Evolutionary conservation across 1,284 basidiomycete genomes (phyloP).

Genomic region (Hymenochaete sp.): DNA sequence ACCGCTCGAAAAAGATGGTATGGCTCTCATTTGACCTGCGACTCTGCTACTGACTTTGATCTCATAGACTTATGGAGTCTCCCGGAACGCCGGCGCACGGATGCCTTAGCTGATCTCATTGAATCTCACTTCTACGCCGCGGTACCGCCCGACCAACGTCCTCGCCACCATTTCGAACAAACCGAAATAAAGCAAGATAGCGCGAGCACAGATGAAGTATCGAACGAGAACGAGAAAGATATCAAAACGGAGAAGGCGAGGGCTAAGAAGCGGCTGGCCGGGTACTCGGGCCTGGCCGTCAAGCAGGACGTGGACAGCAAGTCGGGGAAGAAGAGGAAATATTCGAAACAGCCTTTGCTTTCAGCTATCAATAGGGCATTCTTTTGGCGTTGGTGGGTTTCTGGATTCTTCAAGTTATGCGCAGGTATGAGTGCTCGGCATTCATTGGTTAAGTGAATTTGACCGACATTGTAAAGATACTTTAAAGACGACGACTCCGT

Average conservation of each 20-base stretch:
- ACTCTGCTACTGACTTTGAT: not conserved
- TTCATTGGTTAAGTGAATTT: not conserved
- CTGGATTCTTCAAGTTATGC: not conserved
- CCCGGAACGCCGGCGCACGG: constrained; percentile 32
- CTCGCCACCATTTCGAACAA: constrained; percentile 22
- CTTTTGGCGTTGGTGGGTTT: constrained; percentile 43
- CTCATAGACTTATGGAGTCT: constrained; percentile 46
- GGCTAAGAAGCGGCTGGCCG: not conserved
- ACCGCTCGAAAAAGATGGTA: constrained; percentile 16
- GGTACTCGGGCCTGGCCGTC: no score
- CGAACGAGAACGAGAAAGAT: not conserved
- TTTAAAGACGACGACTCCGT: constrained; percentile 50
- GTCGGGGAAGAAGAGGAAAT: constrained; percentile 13
- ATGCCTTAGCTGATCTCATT: constrained; percentile 32
- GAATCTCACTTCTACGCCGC: constrained; percentile 41
- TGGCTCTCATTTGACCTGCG: not conserved
- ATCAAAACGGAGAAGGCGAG: not conserved
- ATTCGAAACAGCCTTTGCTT: constrained; percentile 51
- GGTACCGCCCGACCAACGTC: constrained; percentile 41
- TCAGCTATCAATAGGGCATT: constrained; percentile 51
- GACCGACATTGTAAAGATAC: constrained; percentile 33
- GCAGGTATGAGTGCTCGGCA: not conserved
- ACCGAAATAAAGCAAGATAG: not conserved
- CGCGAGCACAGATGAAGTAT: not conserved
- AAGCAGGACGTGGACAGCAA: not conserved